Evolutionary conservation across 306 rosid genomes (phyloP).

Genomic region (Amphicarpaea edgeworthii): DNA sequence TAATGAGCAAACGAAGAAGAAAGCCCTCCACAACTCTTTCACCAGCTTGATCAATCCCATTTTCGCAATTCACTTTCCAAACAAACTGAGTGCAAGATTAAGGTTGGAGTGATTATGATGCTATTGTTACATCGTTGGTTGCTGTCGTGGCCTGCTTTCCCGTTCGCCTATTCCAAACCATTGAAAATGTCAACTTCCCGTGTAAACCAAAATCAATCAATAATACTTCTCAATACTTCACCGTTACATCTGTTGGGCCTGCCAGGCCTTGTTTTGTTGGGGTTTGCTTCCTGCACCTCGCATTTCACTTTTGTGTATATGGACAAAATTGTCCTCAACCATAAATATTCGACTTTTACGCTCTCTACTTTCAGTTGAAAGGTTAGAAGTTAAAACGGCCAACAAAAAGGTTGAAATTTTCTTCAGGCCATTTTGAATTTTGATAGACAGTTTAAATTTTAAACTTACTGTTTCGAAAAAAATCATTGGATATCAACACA

Average conservation of each 20-base stretch:
- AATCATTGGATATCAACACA: neutral
- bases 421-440: too few relatives aligned
- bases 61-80: neutral
- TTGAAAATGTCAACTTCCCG: neutral
- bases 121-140: neutral
- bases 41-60: constrained; percentile 42
- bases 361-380: too few relatives aligned
- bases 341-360: too few relatives aligned
- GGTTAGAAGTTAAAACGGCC: too few relatives aligned
- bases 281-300: too few relatives aligned
- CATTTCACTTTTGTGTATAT: too few relatives aligned
- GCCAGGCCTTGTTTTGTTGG: too few relatives aligned
- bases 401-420: too few relatives aligned
- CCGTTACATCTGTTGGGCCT: too few relatives aligned
- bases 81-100: neutral
- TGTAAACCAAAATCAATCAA: neutral
- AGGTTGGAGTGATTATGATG: neutral
- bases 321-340: too few relatives aligned
- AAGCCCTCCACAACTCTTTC: constrained; percentile 47
- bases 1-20: constrained; percentile 52
- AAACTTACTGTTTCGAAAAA: neutral
- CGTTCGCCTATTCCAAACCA: neutral
- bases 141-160: constrained; percentile 1
- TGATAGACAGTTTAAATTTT: neutral
- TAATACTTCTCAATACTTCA: too few relatives aligned